phyloP scores from a whole-genome alignment of 2,329 filamentous ascomycete genomes.

The Aspergillus sclerotialis region DNA sequence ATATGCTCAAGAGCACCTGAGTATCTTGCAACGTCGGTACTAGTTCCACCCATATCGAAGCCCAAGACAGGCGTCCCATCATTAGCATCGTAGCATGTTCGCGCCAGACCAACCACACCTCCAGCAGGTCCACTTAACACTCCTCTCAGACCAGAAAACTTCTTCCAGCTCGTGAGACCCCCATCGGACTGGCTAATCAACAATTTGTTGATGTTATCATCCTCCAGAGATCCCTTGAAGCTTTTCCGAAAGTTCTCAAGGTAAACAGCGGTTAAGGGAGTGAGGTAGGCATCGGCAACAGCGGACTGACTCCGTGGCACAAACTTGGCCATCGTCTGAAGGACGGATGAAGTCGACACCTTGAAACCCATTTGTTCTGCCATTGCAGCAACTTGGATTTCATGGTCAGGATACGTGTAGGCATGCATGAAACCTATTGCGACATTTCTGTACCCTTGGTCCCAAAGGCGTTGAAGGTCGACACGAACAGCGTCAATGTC shows the following conservation, averaged over 20 bases:
- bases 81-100: slow-evolving; percentile 67
- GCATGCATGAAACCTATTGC: slow-evolving; percentile 85
- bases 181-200: slow-evolving; percentile 93
- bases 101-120: slow-evolving; percentile 85
- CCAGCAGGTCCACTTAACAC: slow-evolving; percentile 83
- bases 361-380: slow-evolving; percentile 73
- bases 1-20: slow-evolving; percentile 87
- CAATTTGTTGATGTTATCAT: slow-evolving; percentile 67
- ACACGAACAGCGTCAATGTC: slow-evolving; percentile 46
- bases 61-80: neutral
- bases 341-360: slow-evolving; percentile 69
- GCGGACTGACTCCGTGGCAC: slow-evolving; percentile 69
- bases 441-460: slow-evolving; percentile 66
- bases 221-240: slow-evolving; percentile 69
- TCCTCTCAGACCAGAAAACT: slow-evolving; percentile 73
- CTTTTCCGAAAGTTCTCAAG: slow-evolving; percentile 51
- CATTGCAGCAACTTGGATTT: slow-evolving; percentile 68
- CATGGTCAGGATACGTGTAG: slow-evolving; percentile 83
- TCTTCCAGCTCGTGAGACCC: slow-evolving; percentile 43
- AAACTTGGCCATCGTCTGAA: slow-evolving; percentile 82
- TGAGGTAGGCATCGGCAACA: slow-evolving; percentile 72
- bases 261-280: slow-evolving; percentile 71
- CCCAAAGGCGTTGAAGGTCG: slow-evolving; percentile 60
- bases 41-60: slow-evolving; percentile 78
- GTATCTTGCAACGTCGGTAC: slow-evolving; percentile 80